These are phyloP conservation scores for Aspergillus sp. DNA, from an alignment of 2,329 filamentous ascomycete genomes.

Conservation along the genomic window DNA sequence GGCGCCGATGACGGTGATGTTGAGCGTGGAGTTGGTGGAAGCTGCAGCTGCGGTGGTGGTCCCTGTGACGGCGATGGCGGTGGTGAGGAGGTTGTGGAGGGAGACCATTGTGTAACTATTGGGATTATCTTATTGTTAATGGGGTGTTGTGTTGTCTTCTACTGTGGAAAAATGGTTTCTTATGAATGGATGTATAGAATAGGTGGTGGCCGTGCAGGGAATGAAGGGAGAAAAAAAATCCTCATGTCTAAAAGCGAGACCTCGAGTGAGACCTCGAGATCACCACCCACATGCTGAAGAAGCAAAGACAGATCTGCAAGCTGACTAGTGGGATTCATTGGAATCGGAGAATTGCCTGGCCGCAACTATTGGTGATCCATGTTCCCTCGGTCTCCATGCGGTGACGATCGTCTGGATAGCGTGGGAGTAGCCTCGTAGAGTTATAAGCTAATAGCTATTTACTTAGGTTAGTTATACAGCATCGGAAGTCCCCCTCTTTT, in stretches of 20 bases:
- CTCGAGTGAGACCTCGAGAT: no score
- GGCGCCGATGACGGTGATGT: constrained; percentile 44
- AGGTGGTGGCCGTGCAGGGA: not conserved
- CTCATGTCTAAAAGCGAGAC: not conserved
- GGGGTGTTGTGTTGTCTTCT: no score
- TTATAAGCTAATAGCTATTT: no score
- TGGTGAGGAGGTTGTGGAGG: constrained; percentile 10
- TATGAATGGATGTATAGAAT: not conserved
- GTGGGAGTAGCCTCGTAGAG: no score
- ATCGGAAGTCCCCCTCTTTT: no score
- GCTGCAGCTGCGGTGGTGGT: constrained; percentile 1
- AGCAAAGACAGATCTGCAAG: not conserved
- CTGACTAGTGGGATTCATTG: not conserved
- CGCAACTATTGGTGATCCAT: not conserved
- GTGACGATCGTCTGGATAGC: not conserved
- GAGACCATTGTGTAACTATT: constrained; percentile 10
- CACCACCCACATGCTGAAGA: not conserved
- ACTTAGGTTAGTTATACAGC: no score
- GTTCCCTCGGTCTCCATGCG: not conserved
- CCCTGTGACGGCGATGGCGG: constrained; percentile 10
- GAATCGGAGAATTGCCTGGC: not conserved
- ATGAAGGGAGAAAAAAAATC: not conserved
- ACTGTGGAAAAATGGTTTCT: not conserved
- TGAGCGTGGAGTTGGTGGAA: constrained; percentile 27
- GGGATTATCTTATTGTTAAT: not conserved